Conservation (phyloP, 2,329 filamentous ascomycete genomes). For the Phaeosphaeria sp. region DNA sequence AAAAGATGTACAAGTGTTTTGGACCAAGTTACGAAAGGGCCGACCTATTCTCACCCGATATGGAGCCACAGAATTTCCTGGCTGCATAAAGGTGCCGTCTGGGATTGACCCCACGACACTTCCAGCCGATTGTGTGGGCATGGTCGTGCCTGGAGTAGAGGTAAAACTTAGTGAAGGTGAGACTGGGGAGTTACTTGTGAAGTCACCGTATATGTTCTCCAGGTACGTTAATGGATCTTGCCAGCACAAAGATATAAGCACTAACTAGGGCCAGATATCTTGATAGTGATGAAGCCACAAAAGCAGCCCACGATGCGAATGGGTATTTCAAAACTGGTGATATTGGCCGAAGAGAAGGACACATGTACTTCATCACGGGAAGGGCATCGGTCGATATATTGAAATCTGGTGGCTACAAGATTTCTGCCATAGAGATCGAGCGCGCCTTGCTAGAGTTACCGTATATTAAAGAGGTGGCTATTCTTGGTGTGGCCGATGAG, state of each 20-base stretch:
- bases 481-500: constrained; percentile 59
- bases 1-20: constrained; percentile 58
- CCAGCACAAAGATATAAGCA: neutral
- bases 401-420: constrained; percentile 63
- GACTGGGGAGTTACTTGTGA: constrained; percentile 57
- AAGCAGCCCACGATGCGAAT: constrained; percentile 53
- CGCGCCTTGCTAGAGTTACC: constrained; percentile 58
- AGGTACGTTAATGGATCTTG: neutral
- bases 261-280: constrained; percentile 36
- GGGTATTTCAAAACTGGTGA: constrained; percentile 60
- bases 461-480: constrained; percentile 59
- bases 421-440: constrained; percentile 62
- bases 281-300: constrained; percentile 51
- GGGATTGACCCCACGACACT: constrained; percentile 33
- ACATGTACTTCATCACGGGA: constrained; percentile 60
- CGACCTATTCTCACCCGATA: constrained; percentile 51
- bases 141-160: constrained; percentile 47
- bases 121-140: constrained; percentile 42
- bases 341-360: constrained; percentile 47
- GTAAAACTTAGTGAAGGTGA: constrained; percentile 52
- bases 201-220: constrained; percentile 32
- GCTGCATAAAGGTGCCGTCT: constrained; percentile 50
- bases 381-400: constrained; percentile 62
- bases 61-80: constrained; percentile 53
- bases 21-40: constrained; percentile 51